phyloP scores from a whole-genome alignment of 371 early-diverging fungal species.

The Lichtheimia corymbifera region DNA sequence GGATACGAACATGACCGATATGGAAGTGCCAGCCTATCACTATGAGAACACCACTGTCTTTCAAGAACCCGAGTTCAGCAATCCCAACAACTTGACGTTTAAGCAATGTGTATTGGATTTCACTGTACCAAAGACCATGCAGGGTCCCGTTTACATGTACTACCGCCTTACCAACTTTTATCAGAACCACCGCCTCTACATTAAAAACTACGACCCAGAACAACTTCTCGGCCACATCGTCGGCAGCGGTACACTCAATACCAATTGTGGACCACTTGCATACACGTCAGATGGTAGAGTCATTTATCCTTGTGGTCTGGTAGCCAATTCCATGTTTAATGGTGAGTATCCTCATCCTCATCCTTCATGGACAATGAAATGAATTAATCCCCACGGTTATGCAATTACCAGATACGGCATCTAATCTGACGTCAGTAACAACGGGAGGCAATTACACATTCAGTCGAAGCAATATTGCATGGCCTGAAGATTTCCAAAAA shows the following conservation, averaged over 20 bases:
- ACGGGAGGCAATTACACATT: conserved; percentile 49
- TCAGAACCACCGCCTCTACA: conserved; percentile 97
- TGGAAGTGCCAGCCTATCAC: conserved; percentile 35
- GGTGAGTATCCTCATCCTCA: conserved; percentile 53
- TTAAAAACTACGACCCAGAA: conserved; percentile 82
- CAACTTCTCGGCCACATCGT: conserved; percentile 78
- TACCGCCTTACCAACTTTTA: conserved; percentile 97
- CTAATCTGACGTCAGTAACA: conserved; percentile 26
- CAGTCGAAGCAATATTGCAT: conserved; percentile 74
- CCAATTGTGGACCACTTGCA: conserved; percentile 61
- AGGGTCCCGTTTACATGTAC: conserved; percentile 88
- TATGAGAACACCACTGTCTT: conserved; percentile 32
- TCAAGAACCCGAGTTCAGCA: conserved; percentile 31
- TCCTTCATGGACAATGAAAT: conserved; percentile 10
- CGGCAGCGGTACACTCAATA: conserved; percentile 10
- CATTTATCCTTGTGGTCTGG: conserved; percentile 97
- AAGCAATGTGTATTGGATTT: conserved; percentile 80
- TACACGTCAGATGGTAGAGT: conserved; percentile 30
- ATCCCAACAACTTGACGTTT: conserved; percentile 43
- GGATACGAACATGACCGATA: conserved; percentile 9
- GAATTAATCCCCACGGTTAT: conserved; percentile 8
- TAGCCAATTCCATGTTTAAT: conserved; percentile 96
- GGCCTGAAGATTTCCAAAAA: conserved; percentile 80
- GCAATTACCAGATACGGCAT: conserved; percentile 33
- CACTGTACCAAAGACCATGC: conserved; percentile 66